Base-by-base conservation (phyloP, 306 rosid species). In the Carpinus fangiana region DNA sequence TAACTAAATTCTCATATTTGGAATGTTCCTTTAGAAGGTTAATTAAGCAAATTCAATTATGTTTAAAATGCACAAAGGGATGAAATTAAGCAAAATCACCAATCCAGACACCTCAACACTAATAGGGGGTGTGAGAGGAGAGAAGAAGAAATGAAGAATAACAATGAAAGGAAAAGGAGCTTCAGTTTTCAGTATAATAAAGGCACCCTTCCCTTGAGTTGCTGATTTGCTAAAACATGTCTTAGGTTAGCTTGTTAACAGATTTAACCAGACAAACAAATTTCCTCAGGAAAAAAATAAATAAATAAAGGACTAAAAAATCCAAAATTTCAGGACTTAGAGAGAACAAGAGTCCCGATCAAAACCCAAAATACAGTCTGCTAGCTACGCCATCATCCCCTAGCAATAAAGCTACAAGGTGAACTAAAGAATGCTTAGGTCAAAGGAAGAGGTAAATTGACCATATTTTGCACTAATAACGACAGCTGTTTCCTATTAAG, bases 121-220 rank as follows among this genome's bases (percentile, higher is more conserved):
- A 57, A 41, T 26, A 73, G 4, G 56, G 12, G n/a, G 59, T 66
- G 54, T 66, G 54, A 77, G 43, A 73, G 56, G 38, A 57, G 8
- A 76, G 12, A 74, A 50, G 12, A 66, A n/a, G 34, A 20, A 18
- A 78, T 47, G 47, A 70, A 64, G 70, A 64, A 64, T 31, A 62
- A 34, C 18, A 62, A 28, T 8, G 69, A 34, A 34, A 36, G 26
- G 65, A 14, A 52, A 65, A 38, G 4, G 8, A 77, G 7, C 11
- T 20, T 68, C 61, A 78, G 64, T 71, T 85, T 67, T 72, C 78
- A 34, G 20, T 48, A 14, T 18, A 78, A 54, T 14, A 65, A 13
- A 38, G 46, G 46, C 45, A 14, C 53, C 28, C 50, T 14, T 36
- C 34, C 65, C 56, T 20, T 26, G 14, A 34, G 76, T 54, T 28